A percentile compares a stretch with the other conserved stretches of the same genome.
phyloP scores from a whole-genome alignment of 2,329 filamentous ascomycete genomes.

The Graphilbum sp. region DNA sequence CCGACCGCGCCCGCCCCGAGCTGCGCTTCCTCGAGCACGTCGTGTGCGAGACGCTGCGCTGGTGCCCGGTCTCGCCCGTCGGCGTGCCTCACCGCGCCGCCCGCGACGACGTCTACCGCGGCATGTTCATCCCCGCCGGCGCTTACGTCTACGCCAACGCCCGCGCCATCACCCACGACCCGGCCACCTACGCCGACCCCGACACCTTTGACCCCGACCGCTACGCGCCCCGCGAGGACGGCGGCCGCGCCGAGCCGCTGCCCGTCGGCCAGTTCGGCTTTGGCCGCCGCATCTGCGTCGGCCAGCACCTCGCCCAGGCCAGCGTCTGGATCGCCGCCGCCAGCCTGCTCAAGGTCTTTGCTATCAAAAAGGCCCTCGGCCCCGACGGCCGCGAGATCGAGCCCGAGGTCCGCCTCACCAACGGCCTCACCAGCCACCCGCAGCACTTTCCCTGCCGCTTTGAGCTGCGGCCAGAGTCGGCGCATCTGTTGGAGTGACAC shows the following conservation, averaged over 20 bases:
- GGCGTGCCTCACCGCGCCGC: slow-evolving; percentile 23
- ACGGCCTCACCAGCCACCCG: slow-evolving; percentile 8
- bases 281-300: slow-evolving; percentile 31
- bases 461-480: not conserved
- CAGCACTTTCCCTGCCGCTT: slow-evolving; percentile 4
- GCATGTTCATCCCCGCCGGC: slow-evolving; percentile 11
- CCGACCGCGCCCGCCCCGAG: slow-evolving; percentile 15
- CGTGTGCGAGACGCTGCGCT: slow-evolving; percentile 28
- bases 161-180: slow-evolving; percentile 29
- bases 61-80: slow-evolving; percentile 23
- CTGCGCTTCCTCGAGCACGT: slow-evolving; percentile 26
- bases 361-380: slow-evolving; percentile 14
- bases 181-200: slow-evolving; percentile 20
- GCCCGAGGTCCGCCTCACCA: slow-evolving; percentile 5
- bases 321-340: slow-evolving; percentile 23
- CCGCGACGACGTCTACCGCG: slow-evolving; percentile 24
- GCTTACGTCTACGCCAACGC: slow-evolving; percentile 25
- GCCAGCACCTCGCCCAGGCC: slow-evolving; percentile 23
- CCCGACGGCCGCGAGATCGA: slow-evolving; percentile 2
- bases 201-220: slow-evolving; percentile 23
- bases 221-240: slow-evolving; percentile 20
- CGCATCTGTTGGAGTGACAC: not conserved
- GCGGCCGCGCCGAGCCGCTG: slow-evolving; percentile 23
- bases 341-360: slow-evolving; percentile 20
- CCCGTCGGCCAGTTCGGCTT: slow-evolving; percentile 31